These are phyloP conservation scores for Geotrichum restrictum DNA, from an alignment of 1,139 yeast genomes.

Conservation along the genomic window DNA sequence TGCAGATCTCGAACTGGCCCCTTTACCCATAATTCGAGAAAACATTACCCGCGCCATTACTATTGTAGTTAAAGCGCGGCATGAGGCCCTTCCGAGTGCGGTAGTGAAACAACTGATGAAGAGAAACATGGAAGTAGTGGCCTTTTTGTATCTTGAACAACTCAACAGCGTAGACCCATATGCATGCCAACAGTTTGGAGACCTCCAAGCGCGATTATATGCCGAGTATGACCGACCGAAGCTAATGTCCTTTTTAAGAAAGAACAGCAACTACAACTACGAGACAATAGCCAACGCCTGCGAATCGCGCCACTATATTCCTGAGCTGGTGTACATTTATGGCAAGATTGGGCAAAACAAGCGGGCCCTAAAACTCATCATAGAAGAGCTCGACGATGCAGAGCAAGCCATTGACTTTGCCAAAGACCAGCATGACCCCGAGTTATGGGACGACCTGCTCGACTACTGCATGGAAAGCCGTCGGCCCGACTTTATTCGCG, in stretches of 20 bases:
- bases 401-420: constrained; percentile 78
- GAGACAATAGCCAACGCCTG: constrained; percentile 65
- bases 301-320: constrained; percentile 48
- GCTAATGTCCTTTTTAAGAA: constrained; percentile 54
- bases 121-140: constrained; percentile 43
- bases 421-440: constrained; percentile 61
- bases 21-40: constrained; percentile 45
- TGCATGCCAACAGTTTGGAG: constrained; percentile 54
- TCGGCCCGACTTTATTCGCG: constrained; percentile 69
- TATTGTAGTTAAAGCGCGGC: constrained; percentile 59
- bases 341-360: constrained; percentile 79
- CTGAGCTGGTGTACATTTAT: constrained; percentile 74
- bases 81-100: constrained; percentile 53
- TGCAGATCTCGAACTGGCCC: constrained; percentile 40
- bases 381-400: constrained; percentile 73
- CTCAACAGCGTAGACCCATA: constrained; percentile 54
- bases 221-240: constrained; percentile 54
- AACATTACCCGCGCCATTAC: constrained; percentile 48
- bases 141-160: constrained; percentile 57
- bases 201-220: constrained; percentile 60
- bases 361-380: constrained; percentile 69
- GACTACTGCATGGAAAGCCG: constrained; percentile 62
- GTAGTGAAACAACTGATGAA: constrained; percentile 48
- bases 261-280: constrained; percentile 57
- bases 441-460: constrained; percentile 73